Conservation (phyloP, 805 yeast species). For the Wickerhamomyces subpelliculosus region DNA sequence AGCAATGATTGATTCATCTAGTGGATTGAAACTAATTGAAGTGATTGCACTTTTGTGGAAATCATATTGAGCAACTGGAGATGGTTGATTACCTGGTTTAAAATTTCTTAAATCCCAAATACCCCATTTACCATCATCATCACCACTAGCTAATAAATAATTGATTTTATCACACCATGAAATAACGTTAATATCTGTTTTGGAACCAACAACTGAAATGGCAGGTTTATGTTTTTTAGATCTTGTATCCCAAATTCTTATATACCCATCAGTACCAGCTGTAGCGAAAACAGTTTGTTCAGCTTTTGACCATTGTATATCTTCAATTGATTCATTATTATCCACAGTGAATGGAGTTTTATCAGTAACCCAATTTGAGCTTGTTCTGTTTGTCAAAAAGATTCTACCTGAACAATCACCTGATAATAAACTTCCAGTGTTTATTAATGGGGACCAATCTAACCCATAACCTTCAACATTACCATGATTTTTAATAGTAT, state of each 20-base stretch:
- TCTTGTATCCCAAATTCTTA: constrained; percentile 95
- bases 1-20: constrained; percentile 92
- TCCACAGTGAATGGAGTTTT: constrained; percentile 60
- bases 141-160: constrained; percentile 89
- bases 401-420: constrained; percentile 89
- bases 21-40: constrained; percentile 88
- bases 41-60: constrained; percentile 95
- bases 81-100: constrained; percentile 42
- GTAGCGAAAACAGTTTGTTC: constrained; percentile 95
- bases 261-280: constrained; percentile 85
- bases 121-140: constrained; percentile 96
- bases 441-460: constrained; percentile 89
- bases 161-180: constrained; percentile 90
- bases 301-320: constrained; percentile 91
- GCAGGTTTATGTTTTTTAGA: constrained; percentile 91
- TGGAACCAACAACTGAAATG: constrained; percentile 71
- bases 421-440: constrained; percentile 73
- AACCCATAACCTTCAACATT: constrained; percentile 96
- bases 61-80: constrained; percentile 90
- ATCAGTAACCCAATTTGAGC: constrained; percentile 81
- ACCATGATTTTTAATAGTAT: constrained; percentile 81
- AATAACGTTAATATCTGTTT: constrained; percentile 85
- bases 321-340: constrained; percentile 81
- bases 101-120: constrained; percentile 95
- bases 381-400: constrained; percentile 68